A percentile compares a stretch with the other conserved stretches of the same genome.
These are phyloP conservation scores for Diospyros lotus DNA, from an alignment of 148 eudicot species.

Conservation along the genomic window DNA sequence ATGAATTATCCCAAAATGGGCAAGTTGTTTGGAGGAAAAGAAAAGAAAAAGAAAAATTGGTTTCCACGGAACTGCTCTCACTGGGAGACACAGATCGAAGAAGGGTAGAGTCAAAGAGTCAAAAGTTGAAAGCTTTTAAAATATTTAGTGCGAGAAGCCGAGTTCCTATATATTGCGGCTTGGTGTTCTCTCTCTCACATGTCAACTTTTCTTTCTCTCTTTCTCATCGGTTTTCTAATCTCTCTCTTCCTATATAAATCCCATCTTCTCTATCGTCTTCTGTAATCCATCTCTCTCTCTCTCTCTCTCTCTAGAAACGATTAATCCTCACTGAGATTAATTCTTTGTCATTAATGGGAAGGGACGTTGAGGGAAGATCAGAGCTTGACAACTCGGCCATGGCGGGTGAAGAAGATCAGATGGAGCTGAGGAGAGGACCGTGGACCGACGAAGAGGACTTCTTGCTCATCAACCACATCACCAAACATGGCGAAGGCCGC, in stretches of 20 bases:
- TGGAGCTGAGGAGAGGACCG: slow-evolving; percentile 77
- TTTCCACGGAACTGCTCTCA: slow-evolving; percentile 2
- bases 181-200: slow-evolving; percentile 48
- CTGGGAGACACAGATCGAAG: slow-evolving; percentile 1
- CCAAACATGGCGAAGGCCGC: slow-evolving; percentile 80
- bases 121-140: slow-evolving; percentile 35
- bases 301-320: slow-evolving; percentile 16
- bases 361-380: slow-evolving; percentile 25
- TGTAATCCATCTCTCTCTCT: slow-evolving; percentile 21
- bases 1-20: not conserved
- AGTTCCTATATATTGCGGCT: slow-evolving; percentile 58
- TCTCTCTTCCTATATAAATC: slow-evolving; percentile 48
- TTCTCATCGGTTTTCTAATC: slow-evolving; percentile 27
- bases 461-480: slow-evolving; percentile 69
- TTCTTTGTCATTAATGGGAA: slow-evolving; percentile 8
- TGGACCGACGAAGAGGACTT: slow-evolving; percentile 94
- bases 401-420: slow-evolving; percentile 24
- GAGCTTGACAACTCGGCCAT: slow-evolving; percentile 1
- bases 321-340: slow-evolving; percentile 8
- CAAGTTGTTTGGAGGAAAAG: slow-evolving; percentile 7
- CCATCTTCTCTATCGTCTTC: slow-evolving; percentile 32
- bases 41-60: not conserved
- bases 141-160: not conserved
- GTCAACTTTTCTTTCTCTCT: slow-evolving; percentile 28
- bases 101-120: slow-evolving; percentile 51